Evolutionary conservation across 2,329 filamentous ascomycete species (phyloP).

Genomic region (Monilinia fructicola): DNA sequence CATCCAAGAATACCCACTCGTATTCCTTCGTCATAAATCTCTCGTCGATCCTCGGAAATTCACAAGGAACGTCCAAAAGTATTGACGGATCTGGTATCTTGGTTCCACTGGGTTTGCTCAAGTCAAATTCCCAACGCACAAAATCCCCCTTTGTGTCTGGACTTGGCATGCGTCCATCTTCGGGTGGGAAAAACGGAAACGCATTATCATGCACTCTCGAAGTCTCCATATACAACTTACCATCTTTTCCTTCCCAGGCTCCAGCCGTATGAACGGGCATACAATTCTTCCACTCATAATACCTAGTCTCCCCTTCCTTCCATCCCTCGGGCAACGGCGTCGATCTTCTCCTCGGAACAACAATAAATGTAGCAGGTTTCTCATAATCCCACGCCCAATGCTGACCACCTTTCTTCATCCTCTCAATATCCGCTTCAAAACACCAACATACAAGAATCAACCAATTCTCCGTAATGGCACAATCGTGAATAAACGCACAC

Average conservation of each 20-base stretch:
- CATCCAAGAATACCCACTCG: constrained; percentile 44
- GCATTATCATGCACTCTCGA: constrained; percentile 45
- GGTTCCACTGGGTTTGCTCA: constrained; percentile 33
- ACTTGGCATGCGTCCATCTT: constrained; percentile 37
- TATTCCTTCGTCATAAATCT: constrained; percentile 45
- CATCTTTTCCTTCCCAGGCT: constrained; percentile 35
- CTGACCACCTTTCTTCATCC: constrained; percentile 47
- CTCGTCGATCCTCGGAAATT: constrained; percentile 49
- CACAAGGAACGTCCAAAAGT: constrained; percentile 43
- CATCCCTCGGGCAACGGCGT: neutral
- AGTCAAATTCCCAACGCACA: constrained; percentile 45
- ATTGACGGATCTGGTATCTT: constrained; percentile 39
- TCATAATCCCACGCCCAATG: constrained; percentile 54
- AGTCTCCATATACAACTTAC: constrained; percentile 44
- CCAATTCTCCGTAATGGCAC: constrained; percentile 48
- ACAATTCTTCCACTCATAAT: constrained; percentile 14
- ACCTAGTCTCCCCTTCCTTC: constrained; percentile 1
- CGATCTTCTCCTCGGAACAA: constrained; percentile 50
- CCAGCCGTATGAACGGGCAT: constrained; percentile 42
- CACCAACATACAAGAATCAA: constrained; percentile 23
- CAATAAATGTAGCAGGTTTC: constrained; percentile 54
- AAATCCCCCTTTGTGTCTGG: constrained; percentile 44
- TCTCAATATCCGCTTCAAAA: constrained; percentile 46
- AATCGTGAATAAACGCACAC: constrained; percentile 53
- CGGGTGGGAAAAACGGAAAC: constrained; percentile 40